A percentile compares a stretch with the other conserved stretches of the same genome.
phyloP scores from a whole-genome alignment of 106 monocot species.

The Allium fistulosum region DNA sequence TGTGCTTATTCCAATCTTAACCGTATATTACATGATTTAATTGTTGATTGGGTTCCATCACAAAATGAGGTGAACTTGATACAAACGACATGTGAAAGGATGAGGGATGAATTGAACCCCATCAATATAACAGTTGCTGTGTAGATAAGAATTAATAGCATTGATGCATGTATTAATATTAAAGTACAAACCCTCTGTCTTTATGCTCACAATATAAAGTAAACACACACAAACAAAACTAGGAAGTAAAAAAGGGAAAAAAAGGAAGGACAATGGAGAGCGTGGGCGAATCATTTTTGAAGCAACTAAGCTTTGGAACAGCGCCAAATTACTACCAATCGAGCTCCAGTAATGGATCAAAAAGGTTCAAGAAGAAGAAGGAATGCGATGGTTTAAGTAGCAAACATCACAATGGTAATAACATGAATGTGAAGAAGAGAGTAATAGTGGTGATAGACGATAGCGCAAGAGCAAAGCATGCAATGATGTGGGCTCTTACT shows the following conservation, averaged over 20 bases:
- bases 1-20: no score
- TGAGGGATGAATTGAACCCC: no score
- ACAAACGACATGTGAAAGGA: no score
- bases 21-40: no score
- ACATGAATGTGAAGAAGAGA: constrained; percentile 45
- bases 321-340: not conserved
- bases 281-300: constrained; percentile 8
- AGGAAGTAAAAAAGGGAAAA: not conserved
- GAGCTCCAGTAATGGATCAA: not conserved
- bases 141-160: no score
- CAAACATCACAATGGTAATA: not conserved
- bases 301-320: constrained; percentile 12
- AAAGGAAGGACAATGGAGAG: constrained; percentile 4
- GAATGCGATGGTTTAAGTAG: not conserved
- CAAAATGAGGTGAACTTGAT: no score
- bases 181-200: no score
- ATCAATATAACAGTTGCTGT: no score
- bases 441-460: constrained; percentile 82
- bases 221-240: not conserved
- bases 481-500: constrained; percentile 87
- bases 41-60: no score
- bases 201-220: no score
- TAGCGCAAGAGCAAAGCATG: constrained; percentile 57
- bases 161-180: no score
- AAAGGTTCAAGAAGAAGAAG: not conserved